Evolutionary conservation across 441 rosid species (phyloP).

Genomic region (Euphorbia schlechtendalii): DNA sequence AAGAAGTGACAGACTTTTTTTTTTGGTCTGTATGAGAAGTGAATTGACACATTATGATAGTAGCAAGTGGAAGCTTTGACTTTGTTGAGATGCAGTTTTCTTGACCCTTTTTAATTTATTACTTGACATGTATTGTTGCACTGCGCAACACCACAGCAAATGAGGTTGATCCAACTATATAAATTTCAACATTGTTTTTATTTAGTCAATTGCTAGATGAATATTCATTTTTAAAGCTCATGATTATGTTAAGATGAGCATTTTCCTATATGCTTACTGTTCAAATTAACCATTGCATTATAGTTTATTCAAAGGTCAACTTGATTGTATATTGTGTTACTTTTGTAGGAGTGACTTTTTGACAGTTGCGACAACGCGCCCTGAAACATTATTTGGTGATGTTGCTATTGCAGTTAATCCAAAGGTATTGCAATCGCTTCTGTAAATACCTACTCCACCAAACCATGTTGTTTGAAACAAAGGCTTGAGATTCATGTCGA

Average conservation of each 20-base stretch:
- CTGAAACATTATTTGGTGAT: slow-evolving; percentile 96
- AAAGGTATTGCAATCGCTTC: slow-evolving; percentile 34
- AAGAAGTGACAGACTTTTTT: neutral
- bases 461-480: neutral
- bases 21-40: neutral
- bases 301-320: neutral
- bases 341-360: slow-evolving; percentile 70
- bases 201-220: neutral
- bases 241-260: slow-evolving; percentile 1
- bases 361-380: slow-evolving; percentile 93
- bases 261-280: neutral
- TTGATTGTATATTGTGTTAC: slow-evolving; percentile 17
- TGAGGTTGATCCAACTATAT: neutral
- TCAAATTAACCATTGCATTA: neutral
- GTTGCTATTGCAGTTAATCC: slow-evolving; percentile 97
- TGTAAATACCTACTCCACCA: neutral
- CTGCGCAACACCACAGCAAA: neutral
- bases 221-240: neutral
- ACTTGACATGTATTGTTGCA: neutral
- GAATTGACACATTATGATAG: neutral
- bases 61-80: neutral
- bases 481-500: neutral
- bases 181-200: neutral
- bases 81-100: neutral
- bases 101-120: neutral